phyloP scores from a whole-genome alignment of 1,139 yeast genomes.

The Saccharomyces hybrid region DNA sequence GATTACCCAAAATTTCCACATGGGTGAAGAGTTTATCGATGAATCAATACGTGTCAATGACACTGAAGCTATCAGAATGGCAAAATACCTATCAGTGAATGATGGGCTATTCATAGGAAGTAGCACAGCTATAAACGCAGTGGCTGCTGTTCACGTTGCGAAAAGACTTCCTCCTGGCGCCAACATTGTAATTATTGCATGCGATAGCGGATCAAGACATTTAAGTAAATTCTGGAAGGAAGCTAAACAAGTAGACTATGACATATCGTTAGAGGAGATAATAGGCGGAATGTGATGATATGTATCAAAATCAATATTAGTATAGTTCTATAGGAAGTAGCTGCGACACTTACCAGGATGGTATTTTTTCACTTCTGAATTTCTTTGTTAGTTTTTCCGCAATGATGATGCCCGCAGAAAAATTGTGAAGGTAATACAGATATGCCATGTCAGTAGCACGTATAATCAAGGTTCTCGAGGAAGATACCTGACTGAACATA shows the following conservation, averaged over 20 bases:
- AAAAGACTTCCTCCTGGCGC: slow-evolving; percentile 52
- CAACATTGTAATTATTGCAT: slow-evolving; percentile 75
- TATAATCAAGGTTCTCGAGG: too few species aligned
- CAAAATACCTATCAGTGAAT: slow-evolving; percentile 64
- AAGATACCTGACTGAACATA: background rate
- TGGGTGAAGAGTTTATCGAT: slow-evolving; percentile 65
- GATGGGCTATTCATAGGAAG: slow-evolving; percentile 92
- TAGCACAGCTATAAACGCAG: slow-evolving; percentile 87
- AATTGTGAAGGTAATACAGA: background rate
- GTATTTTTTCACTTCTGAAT: background rate
- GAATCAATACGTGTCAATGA: slow-evolving; percentile 76
- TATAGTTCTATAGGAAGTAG: background rate
- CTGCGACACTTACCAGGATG: background rate
- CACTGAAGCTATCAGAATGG: slow-evolving; percentile 78
- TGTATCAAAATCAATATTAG: background rate
- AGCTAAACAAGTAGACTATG: slow-evolving; percentile 37
- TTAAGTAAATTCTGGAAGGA: slow-evolving; percentile 85
- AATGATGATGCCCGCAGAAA: background rate
- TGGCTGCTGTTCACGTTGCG: slow-evolving; percentile 73
- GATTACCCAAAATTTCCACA: slow-evolving; percentile 69
- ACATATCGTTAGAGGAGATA: slow-evolving; percentile 30
- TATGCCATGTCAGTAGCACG: background rate
- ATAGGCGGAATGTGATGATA: slow-evolving; percentile 5
- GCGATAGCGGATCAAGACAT: slow-evolving; percentile 89
- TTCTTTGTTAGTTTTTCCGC: background rate